Base-by-base conservation (phyloP, 1,284 basidiomycete genomes). In the Cryptococcus sp. region DNA sequence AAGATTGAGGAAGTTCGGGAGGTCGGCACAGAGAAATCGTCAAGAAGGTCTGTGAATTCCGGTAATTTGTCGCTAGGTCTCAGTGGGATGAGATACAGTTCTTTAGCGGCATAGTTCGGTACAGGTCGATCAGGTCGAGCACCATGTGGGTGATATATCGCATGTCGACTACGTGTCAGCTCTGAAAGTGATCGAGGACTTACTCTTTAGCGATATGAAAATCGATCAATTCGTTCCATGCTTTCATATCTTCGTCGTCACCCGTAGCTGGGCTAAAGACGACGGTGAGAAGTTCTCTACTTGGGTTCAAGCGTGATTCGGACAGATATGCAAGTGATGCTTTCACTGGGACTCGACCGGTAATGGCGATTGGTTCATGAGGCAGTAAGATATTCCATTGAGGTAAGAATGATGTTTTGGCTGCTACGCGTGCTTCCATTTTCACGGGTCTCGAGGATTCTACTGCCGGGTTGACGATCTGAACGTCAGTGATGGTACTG, bases 41-140 rank as follows among this genome's bases (percentile, higher is more conserved):
- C 91, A 48, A 94, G 75, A 1, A 94, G 78, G 59, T 92, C 88
- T 56, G 93, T 81, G 62, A 85, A 91, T 53, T 93, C 90, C 0
- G 91, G 92, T 0, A 89, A 73, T 0, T 85, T 78, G 46, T 87
- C 82, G 23, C 76, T 78, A 14, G 86, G 80, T 18, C 81, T 77
- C 5, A 96, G 73, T 1, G 92, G 92, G 19, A 94, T 81, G 53
- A 94, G 81, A 66, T 97, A 97, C 31, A 94, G 75, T 69, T 97
- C 92, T 57, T 86, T 85, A 25, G 90, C 88, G 55, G 83, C 81
- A 56, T 82, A 74, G 5, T 89, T 86, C 57, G 85, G 84, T 83
- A 83, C 28, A 80, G 80, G 49, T 77, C 78, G 4, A 9, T 54
- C 32, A n/a, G n/a, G n/a, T n/a, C n/a, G n/a, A n/a, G n/a, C n/a